Conservation (phyloP, 495 filamentous ascomycete species). For the Astrothelium subdiscretum region DNA sequence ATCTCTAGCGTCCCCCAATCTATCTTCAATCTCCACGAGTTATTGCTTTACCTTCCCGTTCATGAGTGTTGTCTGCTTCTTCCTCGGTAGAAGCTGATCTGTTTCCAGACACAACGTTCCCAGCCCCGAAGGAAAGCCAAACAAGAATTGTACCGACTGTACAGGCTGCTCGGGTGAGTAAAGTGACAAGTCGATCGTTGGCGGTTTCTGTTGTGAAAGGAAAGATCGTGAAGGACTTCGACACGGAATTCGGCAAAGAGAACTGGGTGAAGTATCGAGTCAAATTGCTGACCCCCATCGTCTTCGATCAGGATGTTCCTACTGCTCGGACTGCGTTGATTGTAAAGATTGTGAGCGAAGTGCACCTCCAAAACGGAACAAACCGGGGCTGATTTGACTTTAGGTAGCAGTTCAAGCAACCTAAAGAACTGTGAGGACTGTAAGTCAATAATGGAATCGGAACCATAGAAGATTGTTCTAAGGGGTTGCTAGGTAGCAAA, state of each 20-base stretch:
- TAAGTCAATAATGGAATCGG: not conserved
- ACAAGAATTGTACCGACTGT: not conserved
- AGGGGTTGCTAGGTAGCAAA: not conserved
- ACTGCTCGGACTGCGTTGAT: not conserved
- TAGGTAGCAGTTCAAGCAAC: not conserved
- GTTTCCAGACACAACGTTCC: not conserved
- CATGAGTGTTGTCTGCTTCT: not conserved
- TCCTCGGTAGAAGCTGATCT: not conserved
- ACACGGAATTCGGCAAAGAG: too few species aligned
- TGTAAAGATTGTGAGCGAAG: not conserved
- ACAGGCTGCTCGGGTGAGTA: not conserved
- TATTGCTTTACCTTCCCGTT: too few species aligned
- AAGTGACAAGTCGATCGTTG: not conserved
- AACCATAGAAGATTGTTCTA: not conserved
- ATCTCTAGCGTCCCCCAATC: too few species aligned
- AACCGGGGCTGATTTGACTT: not conserved
- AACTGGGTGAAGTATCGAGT: not conserved
- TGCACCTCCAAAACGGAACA: too few species aligned
- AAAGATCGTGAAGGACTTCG: not conserved
- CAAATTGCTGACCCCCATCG: not conserved
- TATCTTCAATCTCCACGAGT: too few species aligned
- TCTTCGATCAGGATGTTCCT: not conserved
- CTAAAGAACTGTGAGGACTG: not conserved
- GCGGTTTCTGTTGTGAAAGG: not conserved
- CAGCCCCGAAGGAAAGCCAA: not conserved